A percentile compares a stretch with the other conserved stretches of the same genome.
phyloP scores from a whole-genome alignment of 345 rosid species.

The Xanthoceras sorbifolium region DNA sequence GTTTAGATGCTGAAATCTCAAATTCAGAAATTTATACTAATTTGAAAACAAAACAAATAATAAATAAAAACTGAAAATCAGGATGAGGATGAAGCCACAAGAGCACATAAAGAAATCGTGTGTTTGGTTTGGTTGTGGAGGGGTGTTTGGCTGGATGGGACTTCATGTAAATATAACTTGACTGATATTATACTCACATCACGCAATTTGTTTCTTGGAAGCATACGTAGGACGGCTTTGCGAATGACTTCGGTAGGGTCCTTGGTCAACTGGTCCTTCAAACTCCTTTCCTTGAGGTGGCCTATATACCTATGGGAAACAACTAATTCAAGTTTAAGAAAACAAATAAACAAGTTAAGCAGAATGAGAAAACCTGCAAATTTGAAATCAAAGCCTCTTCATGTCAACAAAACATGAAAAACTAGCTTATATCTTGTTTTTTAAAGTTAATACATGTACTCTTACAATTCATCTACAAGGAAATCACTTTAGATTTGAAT shows the following conservation, averaged over 20 bases:
- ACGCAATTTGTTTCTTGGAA: conserved; percentile 92
- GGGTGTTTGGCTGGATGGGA: too few species aligned
- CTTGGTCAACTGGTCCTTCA: conserved; percentile 90
- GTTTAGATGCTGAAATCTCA: background rate
- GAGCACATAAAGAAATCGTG: background rate
- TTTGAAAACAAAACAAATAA: background rate
- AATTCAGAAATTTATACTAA: background rate
- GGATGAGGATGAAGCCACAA: background rate
- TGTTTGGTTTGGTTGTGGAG: too few species aligned
- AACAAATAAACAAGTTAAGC: background rate
- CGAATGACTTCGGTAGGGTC: conserved; percentile 98
- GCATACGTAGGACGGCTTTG: conserved; percentile 97
- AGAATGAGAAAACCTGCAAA: background rate
- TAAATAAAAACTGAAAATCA: background rate
- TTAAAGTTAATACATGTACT: background rate
- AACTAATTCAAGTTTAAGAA: conserved; percentile 10
- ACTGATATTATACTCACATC: conserved; percentile 58
- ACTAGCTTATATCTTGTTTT: background rate
- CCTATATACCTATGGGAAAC: conserved; percentile 69
- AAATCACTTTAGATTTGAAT: background rate
- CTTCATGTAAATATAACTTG: background rate
- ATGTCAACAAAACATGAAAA: background rate
- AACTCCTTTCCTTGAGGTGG: conserved; percentile 88
- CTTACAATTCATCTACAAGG: background rate
- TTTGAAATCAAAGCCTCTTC: background rate